These are phyloP conservation scores for Dactylella cylindrospora DNA, from an alignment of 2,329 filamentous ascomycete genomes.

Conservation along the genomic window DNA sequence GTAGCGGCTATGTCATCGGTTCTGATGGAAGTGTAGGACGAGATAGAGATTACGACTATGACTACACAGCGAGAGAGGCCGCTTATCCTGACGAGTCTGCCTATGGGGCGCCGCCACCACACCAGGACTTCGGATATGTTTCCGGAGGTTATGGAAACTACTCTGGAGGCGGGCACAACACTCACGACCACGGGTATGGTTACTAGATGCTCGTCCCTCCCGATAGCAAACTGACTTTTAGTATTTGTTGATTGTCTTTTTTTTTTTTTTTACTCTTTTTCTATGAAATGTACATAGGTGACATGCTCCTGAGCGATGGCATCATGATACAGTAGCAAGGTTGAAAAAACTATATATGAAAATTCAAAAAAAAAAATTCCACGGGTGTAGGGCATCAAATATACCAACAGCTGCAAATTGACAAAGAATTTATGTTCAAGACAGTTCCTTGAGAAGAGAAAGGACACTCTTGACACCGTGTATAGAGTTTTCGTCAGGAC, in stretches of 20 bases:
- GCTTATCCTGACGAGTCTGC: conserved; percentile 32
- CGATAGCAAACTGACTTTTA: conserved; percentile 12
- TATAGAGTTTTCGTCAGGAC: conserved; percentile 81
- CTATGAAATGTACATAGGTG: not conserved
- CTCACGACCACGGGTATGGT: conserved; percentile 10
- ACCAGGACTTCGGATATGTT: conserved; percentile 33
- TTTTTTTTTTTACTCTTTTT: not conserved
- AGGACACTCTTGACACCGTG: conserved; percentile 69
- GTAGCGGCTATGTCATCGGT: conserved; percentile 37
- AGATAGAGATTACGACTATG: conserved; percentile 38
- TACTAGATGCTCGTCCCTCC: conserved; percentile 9
- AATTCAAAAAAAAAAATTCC: not conserved
- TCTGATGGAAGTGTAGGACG: conserved; percentile 35
- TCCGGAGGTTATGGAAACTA: too few species aligned
- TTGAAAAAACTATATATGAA: not conserved
- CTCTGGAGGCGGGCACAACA: not conserved
- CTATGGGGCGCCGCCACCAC: conserved; percentile 30
- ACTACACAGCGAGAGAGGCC: conserved; percentile 14
- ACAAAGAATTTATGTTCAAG: conserved; percentile 1
- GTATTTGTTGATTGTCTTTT: not conserved
- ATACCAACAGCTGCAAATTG: too few species aligned
- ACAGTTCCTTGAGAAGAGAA: conserved; percentile 21
- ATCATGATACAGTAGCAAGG: too few species aligned
- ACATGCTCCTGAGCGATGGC: too few species aligned
- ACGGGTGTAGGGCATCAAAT: not conserved